Base-by-base conservation (phyloP, 2,329 filamentous ascomycete species). In the Pseudogymnoascus sp. region DNA sequence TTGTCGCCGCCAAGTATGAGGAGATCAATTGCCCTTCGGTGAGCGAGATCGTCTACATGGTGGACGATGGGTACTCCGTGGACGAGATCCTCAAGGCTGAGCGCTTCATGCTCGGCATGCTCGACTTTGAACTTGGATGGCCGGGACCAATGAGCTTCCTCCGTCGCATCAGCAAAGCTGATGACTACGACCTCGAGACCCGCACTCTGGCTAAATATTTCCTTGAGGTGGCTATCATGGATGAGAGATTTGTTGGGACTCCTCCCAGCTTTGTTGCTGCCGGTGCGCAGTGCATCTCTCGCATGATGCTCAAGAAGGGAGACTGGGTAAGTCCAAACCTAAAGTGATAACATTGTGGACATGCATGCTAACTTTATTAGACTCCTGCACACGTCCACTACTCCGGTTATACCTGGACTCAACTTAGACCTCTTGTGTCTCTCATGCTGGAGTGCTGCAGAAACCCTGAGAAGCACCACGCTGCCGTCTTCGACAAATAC, bases 121-220 rank as follows among this genome's bases (percentile, higher is more conserved):
- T 99, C 61, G 84, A 91, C 70, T 99, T 96, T 72, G 92, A 97
- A 76, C 84, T 99, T 61, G 94, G 94, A 61, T 97, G 91, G 89
- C 94, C 94, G n/a, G 94, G 94, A 45, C 94, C 94, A 1, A 97
- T 99, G 93, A 97, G 92, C 78, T 99, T 99, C 77, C 81, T 99
- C 65, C 86, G 94, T 65, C 87, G 93, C 63, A 94, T 97, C 76
- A 97, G 93, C 86, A 97, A 97, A 79, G 94, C 94, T 12, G 94
- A 99, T 73, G 92, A 97, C 72, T 99, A 97, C 72, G 92, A 99
- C 72, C 80, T 96, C 55, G 93, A 99, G 77, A 97, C 93, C 10
- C 85, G 94, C 38, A 97, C 94, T 4, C 79, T 99, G 62, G 92
- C 94, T 69, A 99, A 99, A 78, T 99, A 99, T 77, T 97, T 99